phyloP scores from a whole-genome alignment of 495 filamentous ascomycete species.

The Talaromyces wortmannii region DNA sequence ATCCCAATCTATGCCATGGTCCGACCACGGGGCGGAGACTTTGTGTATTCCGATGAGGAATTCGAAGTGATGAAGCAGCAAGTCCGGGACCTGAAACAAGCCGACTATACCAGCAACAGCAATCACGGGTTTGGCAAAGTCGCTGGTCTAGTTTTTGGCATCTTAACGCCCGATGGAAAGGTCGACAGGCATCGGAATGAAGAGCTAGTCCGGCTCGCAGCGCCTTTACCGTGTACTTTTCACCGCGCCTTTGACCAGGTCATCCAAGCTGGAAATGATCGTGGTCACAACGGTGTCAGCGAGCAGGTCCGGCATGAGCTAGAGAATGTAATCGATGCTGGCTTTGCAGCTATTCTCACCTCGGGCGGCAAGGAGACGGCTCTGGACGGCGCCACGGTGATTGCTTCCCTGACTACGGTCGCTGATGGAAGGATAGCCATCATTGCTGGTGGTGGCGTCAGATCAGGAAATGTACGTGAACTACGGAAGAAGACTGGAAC shows the following conservation, averaged over 20 bases:
- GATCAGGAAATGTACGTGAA: slow-evolving; percentile 22
- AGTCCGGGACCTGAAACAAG: slow-evolving; percentile 19
- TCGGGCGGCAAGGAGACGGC: slow-evolving; percentile 28
- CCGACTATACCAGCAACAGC: neutral
- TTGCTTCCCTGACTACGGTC: slow-evolving; percentile 10
- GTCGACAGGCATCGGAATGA: slow-evolving; percentile 30
- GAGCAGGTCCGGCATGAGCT: slow-evolving; percentile 6
- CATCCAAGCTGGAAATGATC: slow-evolving; percentile 10
- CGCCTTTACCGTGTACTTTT: slow-evolving; percentile 42
- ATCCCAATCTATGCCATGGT: slow-evolving; percentile 47
- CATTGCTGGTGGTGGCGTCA: slow-evolving; percentile 33
- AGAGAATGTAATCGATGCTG: slow-evolving; percentile 26
- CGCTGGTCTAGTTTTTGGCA: slow-evolving; percentile 46
- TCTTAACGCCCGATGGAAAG: slow-evolving; percentile 15
- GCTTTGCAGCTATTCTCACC: slow-evolving; percentile 40
- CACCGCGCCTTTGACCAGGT: slow-evolving; percentile 46
- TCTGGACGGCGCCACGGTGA: slow-evolving; percentile 9
- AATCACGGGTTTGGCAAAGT: slow-evolving; percentile 10
- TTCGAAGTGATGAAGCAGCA: slow-evolving; percentile 33
- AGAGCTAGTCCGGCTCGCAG: slow-evolving; percentile 30
- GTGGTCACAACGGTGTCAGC: slow-evolving; percentile 10
- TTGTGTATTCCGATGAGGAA: slow-evolving; percentile 29
- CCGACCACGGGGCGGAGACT: slow-evolving; percentile 32
- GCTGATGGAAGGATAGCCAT: slow-evolving; percentile 8
- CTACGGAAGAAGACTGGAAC: slow-evolving; percentile 19